phyloP scores from a whole-genome alignment of 768 basidiomycete genomes.

The Cyclocybe aegerita region DNA sequence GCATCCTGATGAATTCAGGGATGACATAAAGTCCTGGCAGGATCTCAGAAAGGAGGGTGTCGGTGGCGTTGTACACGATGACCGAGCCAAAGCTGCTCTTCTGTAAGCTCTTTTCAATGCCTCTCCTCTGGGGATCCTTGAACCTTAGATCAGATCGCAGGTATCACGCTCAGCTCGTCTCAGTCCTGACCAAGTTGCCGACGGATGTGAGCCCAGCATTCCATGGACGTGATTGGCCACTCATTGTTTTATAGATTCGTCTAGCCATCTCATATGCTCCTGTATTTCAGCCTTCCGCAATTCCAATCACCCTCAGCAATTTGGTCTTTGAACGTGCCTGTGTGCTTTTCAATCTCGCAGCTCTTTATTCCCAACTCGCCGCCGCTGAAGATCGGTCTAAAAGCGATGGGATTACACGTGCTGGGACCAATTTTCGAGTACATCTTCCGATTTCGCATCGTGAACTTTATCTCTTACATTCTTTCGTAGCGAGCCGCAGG shows the following conservation, averaged over 20 bases:
- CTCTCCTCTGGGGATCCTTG: background rate
- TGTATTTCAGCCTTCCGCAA: constrained; percentile 55
- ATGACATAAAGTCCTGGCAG: constrained; percentile 75
- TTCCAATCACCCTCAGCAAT: constrained; percentile 66
- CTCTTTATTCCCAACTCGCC: constrained; percentile 83
- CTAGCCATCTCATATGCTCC: constrained; percentile 74
- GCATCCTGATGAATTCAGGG: constrained; percentile 83
- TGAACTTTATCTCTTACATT: constrained; percentile 4
- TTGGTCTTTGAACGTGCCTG: constrained; percentile 81
- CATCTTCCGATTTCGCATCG: constrained; percentile 29
- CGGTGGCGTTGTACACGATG: constrained; percentile 51
- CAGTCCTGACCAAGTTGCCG: constrained; percentile 83
- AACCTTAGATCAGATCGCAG: constrained; percentile 38
- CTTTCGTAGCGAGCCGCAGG: constrained; percentile 64
- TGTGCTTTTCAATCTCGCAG: constrained; percentile 83
- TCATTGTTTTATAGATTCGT: constrained; percentile 49
- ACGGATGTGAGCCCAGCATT: constrained; percentile 51
- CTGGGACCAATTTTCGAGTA: constrained; percentile 74
- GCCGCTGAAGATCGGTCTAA: constrained; percentile 65
- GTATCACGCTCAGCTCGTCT: constrained; percentile 89
- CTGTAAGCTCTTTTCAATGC: constrained; percentile 47
- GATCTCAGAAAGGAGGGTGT: constrained; percentile 57
- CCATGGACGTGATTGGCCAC: constrained; percentile 1
- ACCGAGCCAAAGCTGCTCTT: constrained; percentile 50
- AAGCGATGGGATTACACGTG: constrained; percentile 82